Conservation (phyloP, 2,329 filamentous ascomycete genomes). For the Daldinia sp. region DNA sequence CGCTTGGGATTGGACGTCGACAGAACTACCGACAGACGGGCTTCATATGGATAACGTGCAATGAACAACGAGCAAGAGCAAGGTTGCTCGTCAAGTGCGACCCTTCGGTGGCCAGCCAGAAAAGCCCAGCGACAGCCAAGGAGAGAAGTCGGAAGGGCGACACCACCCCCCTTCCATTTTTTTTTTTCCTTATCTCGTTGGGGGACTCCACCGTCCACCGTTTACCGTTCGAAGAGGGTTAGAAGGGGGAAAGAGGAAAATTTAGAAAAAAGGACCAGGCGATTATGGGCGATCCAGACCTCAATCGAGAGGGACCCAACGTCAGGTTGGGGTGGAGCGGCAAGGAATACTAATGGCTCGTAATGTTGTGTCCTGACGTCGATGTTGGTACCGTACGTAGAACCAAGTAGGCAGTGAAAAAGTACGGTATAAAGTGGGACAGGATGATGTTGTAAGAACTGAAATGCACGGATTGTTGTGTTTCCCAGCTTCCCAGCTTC, state of each 20-base stretch:
- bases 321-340: conserved; percentile 42
- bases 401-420: conserved; percentile 9
- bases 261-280: conserved; percentile 34
- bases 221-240: conserved; percentile 5
- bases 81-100: conserved; percentile 35
- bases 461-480: conserved; percentile 23
- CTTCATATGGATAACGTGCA: conserved; percentile 44
- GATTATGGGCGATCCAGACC: conserved; percentile 41
- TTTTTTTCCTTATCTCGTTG: conserved; percentile 42
- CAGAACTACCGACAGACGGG: conserved; percentile 40
- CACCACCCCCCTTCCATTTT: conserved; percentile 18
- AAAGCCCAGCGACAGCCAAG: conserved; percentile 31
- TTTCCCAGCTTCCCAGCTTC: conserved; percentile 2
- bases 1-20: conserved; percentile 35
- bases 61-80: conserved; percentile 24
- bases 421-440: conserved; percentile 35
- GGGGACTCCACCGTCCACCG: conserved; percentile 30
- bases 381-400: conserved; percentile 14
- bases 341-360: conserved; percentile 35
- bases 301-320: conserved; percentile 33
- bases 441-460: conserved; percentile 37
- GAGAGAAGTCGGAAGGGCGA: conserved; percentile 12
- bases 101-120: conserved; percentile 33
- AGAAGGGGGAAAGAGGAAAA: conserved; percentile 17
- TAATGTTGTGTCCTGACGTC: conserved; percentile 42